These are phyloP conservation scores for Erythrobasidium hasegawianum DNA, from an alignment of 1,284 basidiomycete species.

Conservation along the genomic window DNA sequence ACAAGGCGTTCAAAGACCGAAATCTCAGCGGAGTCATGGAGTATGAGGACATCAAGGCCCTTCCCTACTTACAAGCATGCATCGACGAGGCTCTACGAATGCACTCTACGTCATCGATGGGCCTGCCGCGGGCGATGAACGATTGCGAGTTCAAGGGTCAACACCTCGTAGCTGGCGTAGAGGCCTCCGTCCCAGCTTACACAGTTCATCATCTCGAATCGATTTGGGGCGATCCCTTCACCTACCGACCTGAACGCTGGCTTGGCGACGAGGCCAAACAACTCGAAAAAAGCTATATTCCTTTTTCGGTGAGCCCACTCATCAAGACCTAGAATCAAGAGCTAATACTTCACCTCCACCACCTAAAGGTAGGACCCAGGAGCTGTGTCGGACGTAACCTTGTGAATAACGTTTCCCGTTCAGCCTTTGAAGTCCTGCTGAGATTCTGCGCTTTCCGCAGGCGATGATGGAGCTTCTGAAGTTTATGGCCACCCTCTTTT, in stretches of 20 bases:
- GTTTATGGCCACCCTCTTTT: constrained; percentile 67
- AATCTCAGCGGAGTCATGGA: constrained; percentile 41
- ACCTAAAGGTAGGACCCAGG: constrained; percentile 47
- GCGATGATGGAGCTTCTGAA: constrained; percentile 69
- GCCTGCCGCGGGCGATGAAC: constrained; percentile 71
- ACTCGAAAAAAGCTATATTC: constrained; percentile 64
- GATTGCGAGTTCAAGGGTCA: constrained; percentile 58
- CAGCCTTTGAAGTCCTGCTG: constrained; percentile 47
- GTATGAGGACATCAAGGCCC: constrained; percentile 57
- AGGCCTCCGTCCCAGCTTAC: constrained; percentile 43
- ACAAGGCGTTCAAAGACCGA: constrained; percentile 63
- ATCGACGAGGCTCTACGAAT: constrained; percentile 76
- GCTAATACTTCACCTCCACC: too few relatives aligned
- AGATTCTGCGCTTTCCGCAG: constrained; percentile 56
- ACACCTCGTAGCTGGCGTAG: constrained; percentile 68
- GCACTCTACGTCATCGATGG: constrained; percentile 69
- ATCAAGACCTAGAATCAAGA: too few relatives aligned
- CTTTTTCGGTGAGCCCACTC: constrained; percentile 55
- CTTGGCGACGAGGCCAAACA: constrained; percentile 64
- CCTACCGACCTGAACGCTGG: constrained; percentile 65
- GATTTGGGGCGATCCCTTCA: constrained; percentile 68
- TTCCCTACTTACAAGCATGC: constrained; percentile 67
- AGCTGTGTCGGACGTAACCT: constrained; percentile 45
- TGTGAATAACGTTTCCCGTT: constrained; percentile 51
- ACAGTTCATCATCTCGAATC: constrained; percentile 54